Conservation (phyloP, 2,329 filamentous ascomycete species). For the Neofusicoccum parvum region DNA sequence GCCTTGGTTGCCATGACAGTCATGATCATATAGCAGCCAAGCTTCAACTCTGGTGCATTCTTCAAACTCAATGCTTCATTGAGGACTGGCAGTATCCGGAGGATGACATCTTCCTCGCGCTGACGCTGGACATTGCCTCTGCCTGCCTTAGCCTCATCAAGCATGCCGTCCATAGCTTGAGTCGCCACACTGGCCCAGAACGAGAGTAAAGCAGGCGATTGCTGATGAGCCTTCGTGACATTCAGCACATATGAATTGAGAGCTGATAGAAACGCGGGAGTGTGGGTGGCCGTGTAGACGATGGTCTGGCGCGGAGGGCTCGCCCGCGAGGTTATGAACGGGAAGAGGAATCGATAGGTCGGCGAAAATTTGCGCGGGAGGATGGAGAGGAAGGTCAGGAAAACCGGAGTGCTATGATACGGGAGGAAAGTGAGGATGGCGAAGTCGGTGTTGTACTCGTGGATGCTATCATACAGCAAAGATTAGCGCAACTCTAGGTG, state of each 20-base stretch:
- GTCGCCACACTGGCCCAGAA: constrained; percentile 92
- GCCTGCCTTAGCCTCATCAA: constrained; percentile 77
- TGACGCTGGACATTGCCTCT: constrained; percentile 74
- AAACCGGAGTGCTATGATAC: constrained; percentile 84
- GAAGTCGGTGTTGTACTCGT: constrained; percentile 82
- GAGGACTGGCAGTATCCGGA: constrained; percentile 69
- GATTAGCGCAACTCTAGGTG: constrained; percentile 2
- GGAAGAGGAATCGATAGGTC: constrained; percentile 80
- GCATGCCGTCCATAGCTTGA: constrained; percentile 79
- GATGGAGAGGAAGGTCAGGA: constrained; percentile 84
- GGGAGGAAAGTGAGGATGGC: constrained; percentile 87
- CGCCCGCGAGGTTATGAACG: constrained; percentile 78
- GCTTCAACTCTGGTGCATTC: constrained; percentile 74
- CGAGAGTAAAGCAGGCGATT: constrained; percentile 75
- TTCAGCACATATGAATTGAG: constrained; percentile 80
- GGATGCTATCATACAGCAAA: constrained; percentile 62
- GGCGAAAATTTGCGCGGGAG: constrained; percentile 73
- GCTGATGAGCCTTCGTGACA: constrained; percentile 69
- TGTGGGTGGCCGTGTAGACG: constrained; percentile 80
- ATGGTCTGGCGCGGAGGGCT: constrained; percentile 78
- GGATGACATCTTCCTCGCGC: constrained; percentile 75
- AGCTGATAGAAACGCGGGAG: constrained; percentile 71
- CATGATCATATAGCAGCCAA: constrained; percentile 89
- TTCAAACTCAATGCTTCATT: constrained; percentile 77
- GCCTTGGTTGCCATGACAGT: constrained; percentile 84